phyloP scores from a whole-genome alignment of 1,284 basidiomycete species.

The Phellopilus nigrolimitatus region DNA sequence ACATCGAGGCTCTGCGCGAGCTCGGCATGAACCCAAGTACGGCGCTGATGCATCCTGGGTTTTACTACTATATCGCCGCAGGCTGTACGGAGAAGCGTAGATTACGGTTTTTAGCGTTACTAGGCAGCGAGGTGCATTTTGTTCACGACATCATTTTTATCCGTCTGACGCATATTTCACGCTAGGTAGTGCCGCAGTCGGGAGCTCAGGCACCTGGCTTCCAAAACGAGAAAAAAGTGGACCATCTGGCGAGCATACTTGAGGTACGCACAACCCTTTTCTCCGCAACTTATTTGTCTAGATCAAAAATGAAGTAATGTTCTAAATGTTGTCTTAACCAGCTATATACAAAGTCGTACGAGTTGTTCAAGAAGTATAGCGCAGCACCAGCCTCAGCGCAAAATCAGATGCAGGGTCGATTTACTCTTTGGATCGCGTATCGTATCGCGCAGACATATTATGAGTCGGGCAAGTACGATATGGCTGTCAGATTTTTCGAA shows the following conservation, averaged over 20 bases:
- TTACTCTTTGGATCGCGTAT: slow-evolving; percentile 82
- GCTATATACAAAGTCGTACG: slow-evolving; percentile 89
- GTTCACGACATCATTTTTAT: background rate
- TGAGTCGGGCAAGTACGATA: slow-evolving; percentile 71
- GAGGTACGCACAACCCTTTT: slow-evolving; percentile 50
- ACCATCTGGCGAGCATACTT: slow-evolving; percentile 75
- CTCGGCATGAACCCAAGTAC: slow-evolving; percentile 65
- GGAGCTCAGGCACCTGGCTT: slow-evolving; percentile 51
- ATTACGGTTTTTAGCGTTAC: slow-evolving; percentile 56
- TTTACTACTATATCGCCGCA: slow-evolving; percentile 87
- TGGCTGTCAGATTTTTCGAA: slow-evolving; percentile 86
- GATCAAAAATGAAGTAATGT: background rate
- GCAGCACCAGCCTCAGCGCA: slow-evolving; percentile 29
- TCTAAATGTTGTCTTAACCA: slow-evolving; percentile 29
- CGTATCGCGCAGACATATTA: slow-evolving; percentile 83
- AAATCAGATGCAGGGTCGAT: slow-evolving; percentile 50
- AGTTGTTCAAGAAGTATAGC: slow-evolving; percentile 77
- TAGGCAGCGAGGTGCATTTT: slow-evolving; percentile 51
- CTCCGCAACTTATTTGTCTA: background rate
- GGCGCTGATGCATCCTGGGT: slow-evolving; percentile 83
- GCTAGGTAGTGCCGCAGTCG: background rate
- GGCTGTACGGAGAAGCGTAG: slow-evolving; percentile 74
- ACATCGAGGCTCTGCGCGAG: slow-evolving; percentile 47
- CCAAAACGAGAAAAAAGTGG: slow-evolving; percentile 83
- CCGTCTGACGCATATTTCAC: background rate